phyloP scores from a whole-genome alignment of 768 basidiomycete species.

The Phanerodontia chrysosporium region DNA sequence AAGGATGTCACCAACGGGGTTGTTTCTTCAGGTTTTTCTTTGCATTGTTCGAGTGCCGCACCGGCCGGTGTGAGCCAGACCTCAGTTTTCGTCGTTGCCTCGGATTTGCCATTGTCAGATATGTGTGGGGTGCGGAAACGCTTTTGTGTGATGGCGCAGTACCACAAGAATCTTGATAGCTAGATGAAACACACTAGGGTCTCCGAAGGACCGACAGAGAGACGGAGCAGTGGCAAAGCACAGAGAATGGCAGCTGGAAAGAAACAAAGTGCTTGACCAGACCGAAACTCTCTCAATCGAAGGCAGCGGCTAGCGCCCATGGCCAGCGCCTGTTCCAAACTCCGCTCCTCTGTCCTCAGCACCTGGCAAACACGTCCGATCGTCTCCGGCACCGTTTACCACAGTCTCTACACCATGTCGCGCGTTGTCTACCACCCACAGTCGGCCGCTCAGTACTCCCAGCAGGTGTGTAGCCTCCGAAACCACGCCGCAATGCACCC shows the following conservation, averaged over 20 bases:
- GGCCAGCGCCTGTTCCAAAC: slow-evolving; percentile 8
- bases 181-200: neutral
- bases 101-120: slow-evolving; percentile 77
- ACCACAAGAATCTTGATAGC: neutral
- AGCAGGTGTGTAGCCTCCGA: slow-evolving; percentile 17
- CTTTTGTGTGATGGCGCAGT: neutral
- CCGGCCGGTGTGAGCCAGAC: slow-evolving; percentile 68
- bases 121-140: neutral
- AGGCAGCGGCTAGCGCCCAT: neutral
- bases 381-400: slow-evolving; percentile 13
- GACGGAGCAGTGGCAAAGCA: neutral
- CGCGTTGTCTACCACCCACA: slow-evolving; percentile 30
- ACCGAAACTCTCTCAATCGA: neutral
- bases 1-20: slow-evolving; percentile 49
- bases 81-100: slow-evolving; percentile 85
- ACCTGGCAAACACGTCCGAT: slow-evolving; percentile 9
- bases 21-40: slow-evolving; percentile 76
- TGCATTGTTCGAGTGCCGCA: slow-evolving; percentile 71
- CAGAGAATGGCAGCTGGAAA: neutral
- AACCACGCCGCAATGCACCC: neutral
- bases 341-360: slow-evolving; percentile 7
- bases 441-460: slow-evolving; percentile 19
- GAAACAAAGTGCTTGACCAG: neutral
- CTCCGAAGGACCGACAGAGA: neutral
- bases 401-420: slow-evolving; percentile 26